Percentiles rank a stretch among this genome's conserved stretches.
These are phyloP conservation scores for Myriosclerotinia scirpicola DNA, from an alignment of 2,329 filamentous ascomycete genomes.

Conservation along the genomic window DNA sequence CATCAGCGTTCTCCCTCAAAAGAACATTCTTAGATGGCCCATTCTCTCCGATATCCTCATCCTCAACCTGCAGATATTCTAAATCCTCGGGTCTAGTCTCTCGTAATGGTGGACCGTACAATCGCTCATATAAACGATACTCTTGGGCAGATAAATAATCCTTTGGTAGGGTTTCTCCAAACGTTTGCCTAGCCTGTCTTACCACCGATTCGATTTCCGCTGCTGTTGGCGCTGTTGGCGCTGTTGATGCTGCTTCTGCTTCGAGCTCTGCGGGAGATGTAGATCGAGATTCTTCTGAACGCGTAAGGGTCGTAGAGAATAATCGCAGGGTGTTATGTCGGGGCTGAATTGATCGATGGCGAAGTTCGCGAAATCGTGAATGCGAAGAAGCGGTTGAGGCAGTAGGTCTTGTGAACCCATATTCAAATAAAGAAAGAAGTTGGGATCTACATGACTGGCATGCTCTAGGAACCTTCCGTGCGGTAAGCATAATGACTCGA, in stretches of 20 bases:
- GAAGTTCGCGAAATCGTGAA: slow-evolving; percentile 22
- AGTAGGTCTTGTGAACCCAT: slow-evolving; percentile 38
- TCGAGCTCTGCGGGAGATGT: slow-evolving; percentile 1
- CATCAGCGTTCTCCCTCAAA: slow-evolving; percentile 55
- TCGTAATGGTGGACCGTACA: slow-evolving; percentile 75
- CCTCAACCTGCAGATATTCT: slow-evolving; percentile 41
- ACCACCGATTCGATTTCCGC: slow-evolving; percentile 61
- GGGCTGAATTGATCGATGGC: slow-evolving; percentile 25
- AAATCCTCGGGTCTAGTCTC: slow-evolving; percentile 61
- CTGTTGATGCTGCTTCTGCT: neutral
- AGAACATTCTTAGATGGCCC: slow-evolving; percentile 47
- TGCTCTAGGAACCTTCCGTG: slow-evolving; percentile 35
- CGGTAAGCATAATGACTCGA: slow-evolving; percentile 35
- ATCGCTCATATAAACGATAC: slow-evolving; percentile 70
- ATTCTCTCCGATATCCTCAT: slow-evolving; percentile 52
- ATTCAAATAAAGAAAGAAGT: slow-evolving; percentile 40
- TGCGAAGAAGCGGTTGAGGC: slow-evolving; percentile 21
- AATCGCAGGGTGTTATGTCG: slow-evolving; percentile 24
- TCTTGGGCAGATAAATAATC: slow-evolving; percentile 70
- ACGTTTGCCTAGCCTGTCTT: slow-evolving; percentile 69
- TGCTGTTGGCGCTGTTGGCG: slow-evolving; percentile 2
- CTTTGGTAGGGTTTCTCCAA: slow-evolving; percentile 74
- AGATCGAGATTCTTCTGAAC: slow-evolving; percentile 22
- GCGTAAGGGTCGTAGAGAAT: slow-evolving; percentile 30
- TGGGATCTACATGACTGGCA: slow-evolving; percentile 42